These are phyloP conservation scores for Apiotrichum siamense DNA, from an alignment of 1,284 basidiomycete species.

Conservation along the genomic window DNA sequence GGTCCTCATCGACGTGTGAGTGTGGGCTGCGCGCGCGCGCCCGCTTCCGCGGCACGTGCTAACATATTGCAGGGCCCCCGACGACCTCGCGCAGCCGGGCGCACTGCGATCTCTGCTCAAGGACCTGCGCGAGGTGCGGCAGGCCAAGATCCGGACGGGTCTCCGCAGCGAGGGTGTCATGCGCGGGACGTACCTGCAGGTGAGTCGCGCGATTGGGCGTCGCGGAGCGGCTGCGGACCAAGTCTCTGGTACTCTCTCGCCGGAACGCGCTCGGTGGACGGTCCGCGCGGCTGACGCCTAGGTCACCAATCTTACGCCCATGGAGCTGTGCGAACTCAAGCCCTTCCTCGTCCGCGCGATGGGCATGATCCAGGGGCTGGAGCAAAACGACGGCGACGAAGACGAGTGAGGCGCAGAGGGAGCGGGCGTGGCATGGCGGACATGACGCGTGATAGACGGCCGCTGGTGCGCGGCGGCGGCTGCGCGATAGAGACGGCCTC, in stretches of 20 bases:
- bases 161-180: constrained; percentile 61
- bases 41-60: no score
- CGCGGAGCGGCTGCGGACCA: no score
- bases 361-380: constrained; percentile 54
- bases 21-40: constrained; percentile 22
- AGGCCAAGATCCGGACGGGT: constrained; percentile 85
- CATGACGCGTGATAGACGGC: no score
- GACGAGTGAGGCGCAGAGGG: neutral
- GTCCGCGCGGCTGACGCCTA: no score
- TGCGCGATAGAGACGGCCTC: neutral
- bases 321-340: constrained; percentile 88
- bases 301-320: constrained; percentile 77
- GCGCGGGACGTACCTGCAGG: constrained; percentile 58
- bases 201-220: constrained; percentile 44
- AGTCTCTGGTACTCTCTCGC: no score
- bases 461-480: no score
- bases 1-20: constrained; percentile 80
- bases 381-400: constrained; percentile 22
- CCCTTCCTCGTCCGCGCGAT: constrained; percentile 82
- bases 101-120: constrained; percentile 78
- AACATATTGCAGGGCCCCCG: constrained; percentile 62
- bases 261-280: no score
- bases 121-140: constrained; percentile 87
- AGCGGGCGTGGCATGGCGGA: neutral
- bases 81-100: constrained; percentile 78